These are phyloP conservation scores for Volvariella surrecta DNA, from an alignment of 1,284 basidiomycete species.

Conservation along the genomic window DNA sequence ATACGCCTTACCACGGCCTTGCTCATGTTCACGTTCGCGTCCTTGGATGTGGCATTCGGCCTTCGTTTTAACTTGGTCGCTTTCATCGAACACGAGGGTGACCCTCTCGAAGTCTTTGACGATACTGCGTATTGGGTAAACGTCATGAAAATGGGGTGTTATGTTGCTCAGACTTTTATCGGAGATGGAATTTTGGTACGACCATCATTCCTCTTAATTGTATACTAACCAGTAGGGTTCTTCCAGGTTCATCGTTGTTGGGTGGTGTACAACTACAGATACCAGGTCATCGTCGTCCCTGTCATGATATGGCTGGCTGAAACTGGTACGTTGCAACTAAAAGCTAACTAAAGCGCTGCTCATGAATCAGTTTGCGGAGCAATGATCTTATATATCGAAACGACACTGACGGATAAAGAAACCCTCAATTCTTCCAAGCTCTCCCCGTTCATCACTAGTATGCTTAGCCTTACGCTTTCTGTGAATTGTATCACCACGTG, in stretches of 20 bases:
- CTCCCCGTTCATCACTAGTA: constrained; percentile 26
- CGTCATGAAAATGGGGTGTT: constrained; percentile 27
- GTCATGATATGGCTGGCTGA: constrained; percentile 23
- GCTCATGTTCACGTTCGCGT: constrained; percentile 26
- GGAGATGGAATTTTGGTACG: constrained; percentile 29
- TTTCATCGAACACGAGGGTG: constrained; percentile 20
- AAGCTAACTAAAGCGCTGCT: background rate
- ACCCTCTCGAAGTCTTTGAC: constrained; percentile 22
- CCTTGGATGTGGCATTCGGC: constrained; percentile 29
- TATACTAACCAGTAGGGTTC: background rate
- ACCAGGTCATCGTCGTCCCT: constrained; percentile 19
- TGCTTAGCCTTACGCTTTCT: constrained; percentile 26
- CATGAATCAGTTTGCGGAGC: constrained; percentile 18
- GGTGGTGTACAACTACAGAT: constrained; percentile 23
- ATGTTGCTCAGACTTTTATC: constrained; percentile 28
- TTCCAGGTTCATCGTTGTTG: constrained; percentile 10
- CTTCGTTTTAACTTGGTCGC: constrained; percentile 30
- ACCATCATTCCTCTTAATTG: constrained; percentile 1
- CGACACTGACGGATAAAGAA: constrained; percentile 13
- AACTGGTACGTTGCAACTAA: constrained; percentile 15
- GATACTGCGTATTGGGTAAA: constrained; percentile 26
- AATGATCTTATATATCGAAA: constrained; percentile 23
- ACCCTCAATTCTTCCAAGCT: constrained; percentile 19
- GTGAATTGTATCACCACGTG: constrained; percentile 28
- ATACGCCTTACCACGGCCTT: constrained; percentile 27